Percentiles rank a stretch among this genome's conserved stretches.
These are phyloP conservation scores for Pythium pyrilobum DNA, from an alignment of 352 stramenopile species.

Conservation along the genomic window DNA sequence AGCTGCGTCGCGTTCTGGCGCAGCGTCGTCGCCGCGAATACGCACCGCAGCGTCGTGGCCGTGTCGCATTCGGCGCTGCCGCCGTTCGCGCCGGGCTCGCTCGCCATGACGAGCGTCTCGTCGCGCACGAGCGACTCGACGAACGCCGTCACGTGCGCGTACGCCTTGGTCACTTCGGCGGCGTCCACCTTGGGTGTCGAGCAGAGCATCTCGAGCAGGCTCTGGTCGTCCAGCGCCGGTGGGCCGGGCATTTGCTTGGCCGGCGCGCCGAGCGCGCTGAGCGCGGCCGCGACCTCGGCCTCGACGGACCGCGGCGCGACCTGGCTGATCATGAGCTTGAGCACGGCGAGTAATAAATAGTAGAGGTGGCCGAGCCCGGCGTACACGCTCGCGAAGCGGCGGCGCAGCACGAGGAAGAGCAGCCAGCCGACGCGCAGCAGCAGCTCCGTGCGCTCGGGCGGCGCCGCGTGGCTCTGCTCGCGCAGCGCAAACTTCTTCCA, in stretches of 20 bases:
- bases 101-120: conserved; percentile 4
- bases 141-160: conserved; percentile 1
- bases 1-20: conserved; percentile 22
- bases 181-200: conserved; percentile 22
- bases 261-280: conserved; percentile 57
- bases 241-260: not conserved
- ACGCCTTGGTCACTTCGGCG: conserved; percentile 17
- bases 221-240: conserved; percentile 12
- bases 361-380: conserved; percentile 68
- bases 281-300: conserved; percentile 65
- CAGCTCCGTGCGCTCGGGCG: conserved; percentile 24
- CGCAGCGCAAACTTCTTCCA: conserved; percentile 39
- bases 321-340: conserved; percentile 59
- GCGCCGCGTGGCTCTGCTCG: conserved; percentile 4
- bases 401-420: conserved; percentile 61
- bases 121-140: conserved; percentile 10
- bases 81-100: not conserved
- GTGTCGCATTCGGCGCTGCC: not conserved
- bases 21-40: conserved; percentile 7
- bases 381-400: conserved; percentile 36
- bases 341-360: conserved; percentile 63
- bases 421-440: conserved; percentile 72
- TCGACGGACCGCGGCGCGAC: conserved; percentile 47
- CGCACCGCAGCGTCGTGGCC: not conserved
- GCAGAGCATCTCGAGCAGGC: conserved; percentile 24